phyloP scores from a whole-genome alignment of 2,329 filamentous ascomycete genomes.

The Nemania diffusa region DNA sequence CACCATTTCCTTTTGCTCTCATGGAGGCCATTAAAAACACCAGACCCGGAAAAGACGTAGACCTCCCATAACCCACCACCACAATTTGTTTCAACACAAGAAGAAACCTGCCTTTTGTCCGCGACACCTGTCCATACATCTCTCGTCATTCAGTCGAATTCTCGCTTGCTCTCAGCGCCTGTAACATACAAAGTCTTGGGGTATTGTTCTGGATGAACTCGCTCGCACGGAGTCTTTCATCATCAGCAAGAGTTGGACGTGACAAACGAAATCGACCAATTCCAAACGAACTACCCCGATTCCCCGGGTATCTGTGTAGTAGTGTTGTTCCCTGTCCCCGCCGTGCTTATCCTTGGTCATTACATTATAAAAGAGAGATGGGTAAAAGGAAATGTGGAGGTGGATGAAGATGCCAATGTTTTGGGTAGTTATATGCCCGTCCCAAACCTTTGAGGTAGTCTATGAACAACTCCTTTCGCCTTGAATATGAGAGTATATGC shows the following conservation, averaged over 20 bases:
- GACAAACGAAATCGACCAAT: constrained; percentile 33
- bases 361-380: constrained; percentile 41
- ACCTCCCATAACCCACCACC: constrained; percentile 3
- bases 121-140: constrained; percentile 19
- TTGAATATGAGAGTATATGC: constrained; percentile 35
- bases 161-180: constrained; percentile 32
- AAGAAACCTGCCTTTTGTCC: constrained; percentile 25
- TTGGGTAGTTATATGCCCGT: constrained; percentile 25
- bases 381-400: background rate
- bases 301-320: constrained; percentile 43
- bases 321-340: constrained; percentile 36
- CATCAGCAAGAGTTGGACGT: constrained; percentile 24
- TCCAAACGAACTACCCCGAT: constrained; percentile 32
- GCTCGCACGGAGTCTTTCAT: constrained; percentile 8
- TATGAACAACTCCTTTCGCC: constrained; percentile 32
- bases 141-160: constrained; percentile 19
- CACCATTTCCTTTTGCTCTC: constrained; percentile 26
- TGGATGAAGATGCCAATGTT: constrained; percentile 20
- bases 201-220: constrained; percentile 26
- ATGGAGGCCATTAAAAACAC: constrained; percentile 22
- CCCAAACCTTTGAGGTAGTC: constrained; percentile 18
- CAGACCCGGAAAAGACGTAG: constrained; percentile 24
- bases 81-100: constrained; percentile 19
- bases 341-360: constrained; percentile 43
- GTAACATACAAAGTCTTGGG: constrained; percentile 36